Evolutionary conservation across 208 protist genomes (phyloP).

Genomic region (Acanthamoeba lugdunensis): DNA sequence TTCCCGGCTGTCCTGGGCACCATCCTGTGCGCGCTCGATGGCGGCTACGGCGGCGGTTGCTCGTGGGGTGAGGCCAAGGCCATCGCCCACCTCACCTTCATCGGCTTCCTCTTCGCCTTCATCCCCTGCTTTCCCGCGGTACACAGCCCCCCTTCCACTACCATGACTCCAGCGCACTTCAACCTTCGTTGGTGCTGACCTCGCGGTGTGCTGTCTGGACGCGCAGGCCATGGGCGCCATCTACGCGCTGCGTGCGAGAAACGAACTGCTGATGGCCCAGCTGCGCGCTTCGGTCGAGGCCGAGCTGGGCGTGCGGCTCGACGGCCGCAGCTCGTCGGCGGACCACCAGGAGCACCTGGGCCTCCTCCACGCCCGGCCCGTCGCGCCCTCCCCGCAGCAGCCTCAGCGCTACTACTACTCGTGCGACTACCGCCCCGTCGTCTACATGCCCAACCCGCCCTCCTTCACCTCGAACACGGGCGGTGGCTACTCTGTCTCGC

Average conservation of each 20-base stretch:
- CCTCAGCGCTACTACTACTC: constrained; percentile 29
- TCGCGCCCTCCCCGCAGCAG: neutral
- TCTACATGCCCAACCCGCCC: constrained; percentile 13
- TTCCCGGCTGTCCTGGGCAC: constrained; percentile 26
- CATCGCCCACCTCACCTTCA: constrained; percentile 17
- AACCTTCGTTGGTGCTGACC: neutral
- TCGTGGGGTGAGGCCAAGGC: neutral
- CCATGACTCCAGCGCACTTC: too few relatives aligned
- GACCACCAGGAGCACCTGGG: neutral
- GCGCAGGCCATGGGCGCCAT: constrained; percentile 10
- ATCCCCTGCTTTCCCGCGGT: neutral
- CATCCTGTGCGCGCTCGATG: constrained; percentile 1
- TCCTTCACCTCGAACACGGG: neutral
- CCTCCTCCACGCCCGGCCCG: constrained; percentile 8
- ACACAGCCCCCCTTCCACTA: neutral
- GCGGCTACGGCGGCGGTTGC: neutral
- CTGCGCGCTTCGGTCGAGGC: constrained; percentile 4
- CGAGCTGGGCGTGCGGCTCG: neutral
- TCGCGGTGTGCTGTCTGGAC: neutral
- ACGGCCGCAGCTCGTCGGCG: neutral
- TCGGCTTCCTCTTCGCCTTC: constrained; percentile 33
- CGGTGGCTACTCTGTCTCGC: neutral
- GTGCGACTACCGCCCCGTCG: constrained; percentile 4
- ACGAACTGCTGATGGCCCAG: constrained; percentile 6
- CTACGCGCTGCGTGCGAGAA: neutral